Evolutionary conservation across 2,329 filamentous ascomycete species (phyloP), one percentile per base, ranked within the genome.

Genomic region (Penicillium sp.): DNA sequence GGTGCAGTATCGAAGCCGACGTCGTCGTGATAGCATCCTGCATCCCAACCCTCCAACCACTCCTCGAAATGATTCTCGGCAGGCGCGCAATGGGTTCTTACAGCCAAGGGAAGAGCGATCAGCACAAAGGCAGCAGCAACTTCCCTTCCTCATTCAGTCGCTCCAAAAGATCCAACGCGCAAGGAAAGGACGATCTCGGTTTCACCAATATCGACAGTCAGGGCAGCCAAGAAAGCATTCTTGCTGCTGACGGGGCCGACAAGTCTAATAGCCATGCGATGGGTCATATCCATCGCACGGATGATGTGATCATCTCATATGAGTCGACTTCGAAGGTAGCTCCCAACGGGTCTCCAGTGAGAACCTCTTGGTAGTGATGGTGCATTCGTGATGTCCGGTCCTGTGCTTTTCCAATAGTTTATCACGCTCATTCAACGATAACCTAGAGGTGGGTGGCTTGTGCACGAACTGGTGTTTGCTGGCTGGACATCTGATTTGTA

Each of bases 1-100:
- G 2, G n/a, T 16, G 5, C 19, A 64, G 61, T 40, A 60, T 69
- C 28, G 66, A 69, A 56, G 63, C 61, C 9, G 60, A 68, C 49
- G 56, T 62, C 37, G 59, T 68, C 50, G 59, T 67, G 40, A 59
- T 69, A 25, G 64, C 66, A 14, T 61, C 64, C 6, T 69, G 67
- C 51, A 68, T 70, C 19, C 67, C 66, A 6, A 69, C 63, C 18
- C 49, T 69, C 6, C 59, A 57, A 28, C 66, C 66, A 5, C 54
- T 69, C 9, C 49, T 67, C 38, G 70, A 70, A 33, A 38, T 59
- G 8, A 42, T 60, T 4, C 46, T 58, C 13, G 54, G 58, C 13
- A 59, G 53, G 22, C 50, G 56, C 18, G 43, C 30, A 0, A 28
- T 56, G 13, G 41, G 42, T 14, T 58, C 55, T 10, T 53, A 54